Evolutionary conservation across 176 grass and related monocot genomes (phyloP), one percentile per base, ranked within the genome.

Genomic region (Thinopyrum elongatum): DNA sequence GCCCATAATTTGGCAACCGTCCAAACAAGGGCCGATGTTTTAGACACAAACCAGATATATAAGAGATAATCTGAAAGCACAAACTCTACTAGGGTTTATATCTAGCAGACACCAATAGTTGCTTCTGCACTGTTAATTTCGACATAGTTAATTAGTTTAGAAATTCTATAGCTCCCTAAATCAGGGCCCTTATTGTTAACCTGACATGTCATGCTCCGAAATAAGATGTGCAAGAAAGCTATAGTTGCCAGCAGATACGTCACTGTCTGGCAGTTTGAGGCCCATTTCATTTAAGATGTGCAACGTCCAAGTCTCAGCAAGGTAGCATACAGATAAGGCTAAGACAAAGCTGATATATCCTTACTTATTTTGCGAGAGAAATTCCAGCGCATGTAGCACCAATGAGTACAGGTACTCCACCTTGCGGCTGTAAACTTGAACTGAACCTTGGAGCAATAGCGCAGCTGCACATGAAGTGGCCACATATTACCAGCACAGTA

Each of bases 361-460:
- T 79, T 86, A 99, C 97, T 93, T 99, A 80, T 96, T 99, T 73
- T 96, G 92, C 7, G 92, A 99, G 25, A 96, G 87, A 81, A 94
- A 96, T 74, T 96, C 97, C 79, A 99, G 44, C 0, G 75, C 88
- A 80, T 91, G 92, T 80, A 96, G 81, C 70, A 96, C 97, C 89
- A 99, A 75, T 9, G 97, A 91, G 88, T 99, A 91, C 84, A 99
- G 76, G 46, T 96, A 99, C 87, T 99, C 97, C 69, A 99, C 97
- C 84, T 99, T 99, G 71, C 92, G 78, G 80, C 94, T 93, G 80
- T 99, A 96, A 46, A 99, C 92, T 81, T 99, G 97, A 65, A 91
- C 94, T 15, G 97, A 99, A 65, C 97, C 94, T 85, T 99, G 97
- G 64, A 99, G 74, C 36, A 99, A 83, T 64, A 99, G 62, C 7